Conservation (phyloP, 768 basidiomycete genomes). For the Tephrocybe rancida region DNA sequence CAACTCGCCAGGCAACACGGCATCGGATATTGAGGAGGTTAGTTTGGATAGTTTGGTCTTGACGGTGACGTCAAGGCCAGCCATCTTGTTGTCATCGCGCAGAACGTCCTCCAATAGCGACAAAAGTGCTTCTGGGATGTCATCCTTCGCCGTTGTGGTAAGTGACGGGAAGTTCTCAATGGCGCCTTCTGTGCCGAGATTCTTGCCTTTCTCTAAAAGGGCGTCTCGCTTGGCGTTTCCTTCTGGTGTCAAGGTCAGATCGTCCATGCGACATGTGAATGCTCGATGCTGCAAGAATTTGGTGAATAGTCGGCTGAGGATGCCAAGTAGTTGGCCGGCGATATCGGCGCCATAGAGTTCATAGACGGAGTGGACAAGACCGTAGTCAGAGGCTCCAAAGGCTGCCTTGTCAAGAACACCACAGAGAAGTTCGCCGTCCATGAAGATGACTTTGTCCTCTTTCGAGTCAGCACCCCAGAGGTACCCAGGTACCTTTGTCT, state of each 20-base stretch:
- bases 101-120: conserved; percentile 87
- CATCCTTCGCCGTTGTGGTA: conserved; percentile 44
- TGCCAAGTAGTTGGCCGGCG: conserved; percentile 90
- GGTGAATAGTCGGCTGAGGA: conserved; percentile 92
- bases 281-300: conserved; percentile 97
- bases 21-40: conserved; percentile 88
- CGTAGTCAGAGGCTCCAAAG: conserved; percentile 94
- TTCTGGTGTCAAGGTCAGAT: conserved; percentile 83
- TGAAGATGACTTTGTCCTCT: conserved; percentile 87
- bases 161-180: conserved; percentile 90
- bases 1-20: conserved; percentile 83
- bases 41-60: conserved; percentile 85
- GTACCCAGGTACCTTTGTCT: conserved; percentile 86
- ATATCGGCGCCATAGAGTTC: conserved; percentile 91
- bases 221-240: conserved; percentile 73
- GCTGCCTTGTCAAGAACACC: conserved; percentile 97
- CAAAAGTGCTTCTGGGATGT: conserved; percentile 59
- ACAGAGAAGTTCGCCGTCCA: conserved; percentile 91
- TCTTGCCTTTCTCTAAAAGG: conserved; percentile 65
- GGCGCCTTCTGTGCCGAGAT: conserved; percentile 84
- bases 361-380: conserved; percentile 95
- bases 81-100: conserved; percentile 96
- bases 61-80: conserved; percentile 91
- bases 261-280: conserved; percentile 99
- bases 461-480: conserved; percentile 82